Evolutionary conservation across 805 yeast genomes (phyloP).

Genomic region (Schizosaccharomyces japonicus): DNA sequence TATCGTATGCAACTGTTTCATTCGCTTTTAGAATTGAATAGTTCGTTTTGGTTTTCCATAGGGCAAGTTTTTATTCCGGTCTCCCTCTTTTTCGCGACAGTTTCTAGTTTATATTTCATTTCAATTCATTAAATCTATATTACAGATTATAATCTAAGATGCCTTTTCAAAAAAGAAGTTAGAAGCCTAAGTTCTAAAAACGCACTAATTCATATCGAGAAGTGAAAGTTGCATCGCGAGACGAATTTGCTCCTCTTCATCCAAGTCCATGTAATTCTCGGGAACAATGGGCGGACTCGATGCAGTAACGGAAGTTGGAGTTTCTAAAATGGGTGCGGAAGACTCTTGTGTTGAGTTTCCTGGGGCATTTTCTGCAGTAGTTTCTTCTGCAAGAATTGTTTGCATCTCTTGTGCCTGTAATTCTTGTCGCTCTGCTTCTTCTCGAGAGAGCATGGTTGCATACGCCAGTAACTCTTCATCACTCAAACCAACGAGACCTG

Average conservation of each 20-base stretch:
- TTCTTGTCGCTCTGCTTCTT: not conserved
- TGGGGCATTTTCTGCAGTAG: not conserved
- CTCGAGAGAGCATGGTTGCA: constrained; percentile 5
- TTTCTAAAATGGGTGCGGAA: not conserved
- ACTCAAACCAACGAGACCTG: not conserved
- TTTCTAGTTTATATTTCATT: too few species aligned
- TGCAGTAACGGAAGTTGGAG: not conserved
- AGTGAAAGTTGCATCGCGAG: constrained; percentile 1
- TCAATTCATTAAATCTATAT: too few species aligned
- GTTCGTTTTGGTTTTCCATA: too few species aligned
- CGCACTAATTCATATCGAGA: too few species aligned
- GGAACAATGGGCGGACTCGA: too few species aligned
- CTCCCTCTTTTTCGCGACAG: too few species aligned
- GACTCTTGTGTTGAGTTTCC: not conserved
- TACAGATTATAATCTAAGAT: too few species aligned
- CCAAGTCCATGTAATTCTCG: not conserved
- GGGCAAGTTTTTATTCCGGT: too few species aligned
- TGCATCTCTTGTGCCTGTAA: not conserved
- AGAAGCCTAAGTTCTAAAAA: too few species aligned
- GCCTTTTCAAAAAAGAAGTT: too few species aligned
- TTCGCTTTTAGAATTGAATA: too few species aligned
- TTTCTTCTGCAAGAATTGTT: not conserved
- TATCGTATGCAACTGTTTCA: too few species aligned
- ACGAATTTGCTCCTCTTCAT: not conserved
- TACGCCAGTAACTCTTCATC: constrained; percentile 2